Conservation (phyloP, 2,329 filamentous ascomycete genomes). For the Phialocephala subalpina region DNA sequence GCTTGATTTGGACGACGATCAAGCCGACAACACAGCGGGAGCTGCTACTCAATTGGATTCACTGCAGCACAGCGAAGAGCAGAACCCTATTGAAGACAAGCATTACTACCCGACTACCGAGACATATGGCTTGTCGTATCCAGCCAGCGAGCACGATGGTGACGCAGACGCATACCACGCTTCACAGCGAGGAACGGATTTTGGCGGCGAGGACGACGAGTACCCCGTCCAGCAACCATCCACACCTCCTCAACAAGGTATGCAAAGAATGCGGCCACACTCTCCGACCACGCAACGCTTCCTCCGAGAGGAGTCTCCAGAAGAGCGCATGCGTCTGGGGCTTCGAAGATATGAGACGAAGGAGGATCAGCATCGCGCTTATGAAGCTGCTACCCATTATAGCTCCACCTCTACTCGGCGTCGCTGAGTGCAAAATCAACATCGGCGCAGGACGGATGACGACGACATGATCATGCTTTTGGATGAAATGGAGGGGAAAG, state of each 20-base stretch:
- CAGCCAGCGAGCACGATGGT: neutral
- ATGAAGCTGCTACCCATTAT: slow-evolving; percentile 9
- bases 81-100: neutral
- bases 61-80: neutral
- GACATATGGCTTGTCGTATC: neutral
- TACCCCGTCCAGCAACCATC: neutral
- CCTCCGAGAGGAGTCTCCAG: slow-evolving; percentile 13
- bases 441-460: neutral
- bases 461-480: neutral
- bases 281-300: slow-evolving; percentile 19
- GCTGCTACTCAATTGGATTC: neutral
- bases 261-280: neutral
- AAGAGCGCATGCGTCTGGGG: slow-evolving; percentile 24
- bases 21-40: neutral
- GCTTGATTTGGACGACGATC: neutral
- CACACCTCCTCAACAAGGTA: slow-evolving; percentile 1
- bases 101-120: neutral
- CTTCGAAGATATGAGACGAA: slow-evolving; percentile 19
- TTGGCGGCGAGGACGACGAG: neutral
- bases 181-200: neutral
- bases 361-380: slow-evolving; percentile 15
- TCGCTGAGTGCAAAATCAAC: neutral
- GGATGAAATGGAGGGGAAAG: neutral
- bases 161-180: neutral
- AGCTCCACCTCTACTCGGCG: slow-evolving; percentile 9